These are phyloP conservation scores for Trichoderma asperellum DNA, from an alignment of 2,329 filamentous ascomycete genomes.

Conservation along the genomic window DNA sequence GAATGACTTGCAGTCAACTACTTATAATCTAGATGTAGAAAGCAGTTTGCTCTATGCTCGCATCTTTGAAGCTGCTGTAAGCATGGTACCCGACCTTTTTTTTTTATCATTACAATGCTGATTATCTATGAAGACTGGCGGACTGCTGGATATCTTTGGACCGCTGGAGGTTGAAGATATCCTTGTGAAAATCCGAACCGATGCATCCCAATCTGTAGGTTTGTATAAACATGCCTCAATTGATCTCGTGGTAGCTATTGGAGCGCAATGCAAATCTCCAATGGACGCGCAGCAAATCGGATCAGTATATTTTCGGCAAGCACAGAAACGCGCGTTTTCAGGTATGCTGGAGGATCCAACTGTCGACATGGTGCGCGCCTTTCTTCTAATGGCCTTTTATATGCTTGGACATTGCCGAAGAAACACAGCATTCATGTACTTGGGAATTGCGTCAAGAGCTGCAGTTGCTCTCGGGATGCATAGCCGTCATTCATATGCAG, in stretches of 20 bases:
- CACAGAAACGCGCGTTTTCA: conserved; percentile 52
- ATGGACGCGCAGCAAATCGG: conserved; percentile 39
- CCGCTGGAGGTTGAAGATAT: conserved; percentile 37
- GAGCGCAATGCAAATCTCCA: conserved; percentile 50
- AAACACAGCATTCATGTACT: conserved; percentile 66
- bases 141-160: conserved; percentile 42
- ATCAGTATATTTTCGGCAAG: conserved; percentile 51
- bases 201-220: conserved; percentile 22
- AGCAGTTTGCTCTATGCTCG: conserved; percentile 29
- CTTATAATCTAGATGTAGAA: conserved; percentile 31
- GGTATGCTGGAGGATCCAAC: conserved; percentile 59
- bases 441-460: conserved; percentile 61
- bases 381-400: conserved; percentile 62
- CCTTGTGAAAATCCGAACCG: conserved; percentile 27
- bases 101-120: not conserved
- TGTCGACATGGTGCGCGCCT: conserved; percentile 55
- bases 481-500: conserved; percentile 40
- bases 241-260: conserved; percentile 56
- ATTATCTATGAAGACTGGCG: conserved; percentile 38
- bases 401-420: conserved; percentile 62
- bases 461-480: conserved; percentile 62
- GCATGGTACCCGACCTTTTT: not conserved
- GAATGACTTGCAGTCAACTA: conserved; percentile 2
- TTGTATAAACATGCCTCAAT: conserved; percentile 28
- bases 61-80: conserved; percentile 34